Base-by-base conservation (phyloP, 192 early-diverging fungal genomes). In the Coemansia sp. region DNA sequence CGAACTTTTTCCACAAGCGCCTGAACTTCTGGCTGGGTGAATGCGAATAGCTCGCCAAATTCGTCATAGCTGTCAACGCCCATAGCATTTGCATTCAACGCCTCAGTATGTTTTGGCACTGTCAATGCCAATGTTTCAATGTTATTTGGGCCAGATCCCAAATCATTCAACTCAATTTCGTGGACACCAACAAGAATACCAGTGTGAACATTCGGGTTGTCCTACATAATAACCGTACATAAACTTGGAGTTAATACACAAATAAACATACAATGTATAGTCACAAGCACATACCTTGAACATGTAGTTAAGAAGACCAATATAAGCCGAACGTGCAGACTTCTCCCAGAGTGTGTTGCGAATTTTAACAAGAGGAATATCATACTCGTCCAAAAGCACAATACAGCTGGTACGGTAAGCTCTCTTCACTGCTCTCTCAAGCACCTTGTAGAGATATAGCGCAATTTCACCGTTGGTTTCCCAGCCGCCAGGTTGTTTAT, bases 181-280 rank as follows among this genome's bases (percentile, higher is more conserved):
- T 57, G 64, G 26, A 65, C 64, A 14, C 64, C 64, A 16, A 57
- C 64, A 0, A 65, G 38, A 41, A 65, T 3, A n/a, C 64, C 64
- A 35, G 53, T 43, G 0, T 2, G 9, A 1, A 49, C 19, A 21
- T 65, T 16, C 6, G 16, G 16, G 6, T 65, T 65, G 10, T 55
- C 45, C 64, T 65, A 65, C 38, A 58, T 7, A 55, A 41, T 12
- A 50, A 10, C 3, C 23, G 3, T 35, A 26, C 27, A 56, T 26
- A 25, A 10, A 35, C 25, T n/a, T 16, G 3, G 14, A 45, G 3
- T 45, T 45, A n/a, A 35, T 29, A 31, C 23, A 56, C 4, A 16
- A 14, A 16, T 10, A 31, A n/a, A 2, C 17, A 35, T 35, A 29
- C 4, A 6, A 29, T 29, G 31, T 8, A 6, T 35, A 35, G 6